Percentiles rank a stretch among this genome's conserved stretches.
phyloP scores from a whole-genome alignment of 129 eudicot genomes.

The sunflower (Helianthus annuus) region DNA sequence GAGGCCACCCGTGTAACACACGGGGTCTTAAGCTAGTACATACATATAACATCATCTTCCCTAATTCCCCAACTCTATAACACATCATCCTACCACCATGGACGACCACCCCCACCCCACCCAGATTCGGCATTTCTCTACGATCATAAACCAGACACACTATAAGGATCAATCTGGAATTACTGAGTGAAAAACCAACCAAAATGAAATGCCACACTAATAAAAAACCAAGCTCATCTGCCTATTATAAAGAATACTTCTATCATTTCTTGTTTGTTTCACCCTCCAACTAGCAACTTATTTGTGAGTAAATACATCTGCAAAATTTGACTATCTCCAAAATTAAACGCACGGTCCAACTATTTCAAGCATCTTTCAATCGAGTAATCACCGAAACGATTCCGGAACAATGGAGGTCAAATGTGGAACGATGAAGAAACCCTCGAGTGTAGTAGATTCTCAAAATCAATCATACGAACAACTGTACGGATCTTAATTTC shows the following conservation, averaged over 20 bases:
- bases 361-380: constrained; percentile 94
- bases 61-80: too few species aligned
- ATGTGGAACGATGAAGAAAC: too few species aligned
- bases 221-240: constrained; percentile 63
- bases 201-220: neutral
- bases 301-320: constrained; percentile 82
- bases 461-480: too few species aligned
- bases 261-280: constrained; percentile 60
- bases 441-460: too few species aligned
- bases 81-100: too few species aligned
- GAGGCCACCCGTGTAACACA: too few species aligned
- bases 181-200: neutral
- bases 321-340: constrained; percentile 84
- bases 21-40: too few species aligned
- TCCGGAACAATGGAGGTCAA: too few species aligned
- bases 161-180: neutral
- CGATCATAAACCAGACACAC: neutral
- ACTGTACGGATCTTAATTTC: too few species aligned
- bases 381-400: constrained; percentile 66
- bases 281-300: constrained; percentile 76
- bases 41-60: too few species aligned
- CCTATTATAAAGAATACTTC: constrained; percentile 65
- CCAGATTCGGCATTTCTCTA: neutral
- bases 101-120: too few species aligned
- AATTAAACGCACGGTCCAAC: constrained; percentile 85